These are phyloP conservation scores for Botrytis squamosa DNA, from an alignment of 2,329 filamentous ascomycete genomes.

Conservation along the genomic window DNA sequence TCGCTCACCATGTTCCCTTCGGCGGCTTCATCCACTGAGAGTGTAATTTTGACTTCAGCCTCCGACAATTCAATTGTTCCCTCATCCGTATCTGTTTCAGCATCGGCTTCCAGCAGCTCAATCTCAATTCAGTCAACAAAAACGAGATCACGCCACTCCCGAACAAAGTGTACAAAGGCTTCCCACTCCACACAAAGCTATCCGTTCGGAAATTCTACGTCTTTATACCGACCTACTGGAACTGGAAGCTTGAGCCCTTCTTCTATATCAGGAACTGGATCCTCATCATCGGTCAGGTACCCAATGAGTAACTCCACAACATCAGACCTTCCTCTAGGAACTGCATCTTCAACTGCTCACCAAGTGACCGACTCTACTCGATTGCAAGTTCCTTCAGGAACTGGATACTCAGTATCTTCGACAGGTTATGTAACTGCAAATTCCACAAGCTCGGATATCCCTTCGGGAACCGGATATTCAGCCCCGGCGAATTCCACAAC, in stretches of 20 bases:
- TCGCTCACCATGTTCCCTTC: neutral
- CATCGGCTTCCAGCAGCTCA: neutral
- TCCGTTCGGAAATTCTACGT: neutral
- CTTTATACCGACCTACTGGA: neutral
- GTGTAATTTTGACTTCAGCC: neutral
- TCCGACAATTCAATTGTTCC: neutral
- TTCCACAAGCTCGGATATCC: neutral
- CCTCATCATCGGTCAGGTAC: neutral
- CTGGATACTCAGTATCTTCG: neutral
- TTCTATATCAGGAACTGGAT: neutral
- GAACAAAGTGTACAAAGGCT: neutral
- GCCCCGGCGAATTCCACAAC: neutral
- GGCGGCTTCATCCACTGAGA: neutral
- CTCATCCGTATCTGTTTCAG: neutral
- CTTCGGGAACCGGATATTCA: neutral
- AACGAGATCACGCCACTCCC: neutral
- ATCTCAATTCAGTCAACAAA: neutral
- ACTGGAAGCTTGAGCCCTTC: neutral
- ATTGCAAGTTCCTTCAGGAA: neutral
- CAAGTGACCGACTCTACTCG: neutral
- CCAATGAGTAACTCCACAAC: conserved; percentile 3
- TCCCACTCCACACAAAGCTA: neutral
- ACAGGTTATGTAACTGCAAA: neutral
- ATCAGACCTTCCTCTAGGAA: neutral
- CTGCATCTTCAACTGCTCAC: neutral